Evolutionary conservation across 2,329 filamentous ascomycete species (phyloP).

Genomic region (Furcasterigmium furcatum): DNA sequence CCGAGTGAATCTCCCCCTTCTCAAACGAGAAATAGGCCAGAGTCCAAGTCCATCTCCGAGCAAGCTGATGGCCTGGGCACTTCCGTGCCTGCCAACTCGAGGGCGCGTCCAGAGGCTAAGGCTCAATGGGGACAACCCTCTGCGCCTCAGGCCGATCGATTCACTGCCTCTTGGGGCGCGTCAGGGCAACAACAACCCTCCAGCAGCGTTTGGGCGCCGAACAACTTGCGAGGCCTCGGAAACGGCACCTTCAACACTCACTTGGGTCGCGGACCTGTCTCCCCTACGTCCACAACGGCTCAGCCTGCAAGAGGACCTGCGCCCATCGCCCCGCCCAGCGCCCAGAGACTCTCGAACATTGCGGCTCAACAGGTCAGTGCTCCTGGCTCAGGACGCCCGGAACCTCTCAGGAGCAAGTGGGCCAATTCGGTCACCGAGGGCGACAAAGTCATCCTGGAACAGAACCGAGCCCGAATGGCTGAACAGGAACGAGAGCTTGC

Average conservation of each 20-base stretch:
- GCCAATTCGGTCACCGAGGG: constrained; percentile 37
- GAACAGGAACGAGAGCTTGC: constrained; percentile 40
- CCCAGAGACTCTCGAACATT: constrained; percentile 10
- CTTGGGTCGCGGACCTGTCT: constrained; percentile 45
- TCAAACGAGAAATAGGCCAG: neutral
- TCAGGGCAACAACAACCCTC: constrained; percentile 35
- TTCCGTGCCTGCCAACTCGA: neutral
- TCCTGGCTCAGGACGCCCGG: neutral
- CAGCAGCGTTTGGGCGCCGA: constrained; percentile 74
- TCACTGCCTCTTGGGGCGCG: constrained; percentile 46
- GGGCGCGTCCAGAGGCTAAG: neutral
- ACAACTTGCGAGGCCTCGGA: constrained; percentile 67
- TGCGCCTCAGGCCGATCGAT: constrained; percentile 40
- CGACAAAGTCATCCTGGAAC: constrained; percentile 40
- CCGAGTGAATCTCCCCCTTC: neutral
- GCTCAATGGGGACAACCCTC: constrained; percentile 16
- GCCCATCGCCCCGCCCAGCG: constrained; percentile 37
- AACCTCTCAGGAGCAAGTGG: constrained; percentile 31
- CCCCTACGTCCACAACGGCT: constrained; percentile 6
- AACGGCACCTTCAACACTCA: constrained; percentile 74
- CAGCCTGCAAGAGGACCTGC: constrained; percentile 36
- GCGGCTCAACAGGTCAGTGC: neutral
- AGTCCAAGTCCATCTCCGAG: neutral
- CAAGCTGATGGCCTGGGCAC: neutral
- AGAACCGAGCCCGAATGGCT: constrained; percentile 32